Percentiles rank a stretch among this genome's conserved stretches.
Evolutionary conservation across 306 rosid genomes (phyloP).

Genomic region (Oemleria cerasiformis): DNA sequence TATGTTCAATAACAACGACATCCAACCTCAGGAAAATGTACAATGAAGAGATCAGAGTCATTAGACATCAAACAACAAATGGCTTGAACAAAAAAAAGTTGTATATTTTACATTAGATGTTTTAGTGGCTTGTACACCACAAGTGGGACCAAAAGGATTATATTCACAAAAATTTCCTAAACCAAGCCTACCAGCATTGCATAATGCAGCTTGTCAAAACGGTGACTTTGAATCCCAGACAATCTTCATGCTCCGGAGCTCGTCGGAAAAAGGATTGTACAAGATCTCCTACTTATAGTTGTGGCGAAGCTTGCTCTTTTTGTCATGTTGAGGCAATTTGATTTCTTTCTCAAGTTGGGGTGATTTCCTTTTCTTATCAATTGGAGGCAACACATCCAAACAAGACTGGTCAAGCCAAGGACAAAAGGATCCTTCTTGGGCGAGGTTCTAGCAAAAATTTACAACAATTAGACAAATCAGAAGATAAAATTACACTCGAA

Average conservation of each 20-base stretch:
- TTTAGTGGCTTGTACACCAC: background rate
- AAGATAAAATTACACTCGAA: background rate
- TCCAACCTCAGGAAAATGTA: slow-evolving; percentile 37
- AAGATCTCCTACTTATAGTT: slow-evolving; percentile 9
- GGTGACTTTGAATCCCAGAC: background rate
- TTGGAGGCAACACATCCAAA: slow-evolving; percentile 28
- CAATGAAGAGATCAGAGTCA: background rate
- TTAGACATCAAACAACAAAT: background rate
- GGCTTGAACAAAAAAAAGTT: background rate
- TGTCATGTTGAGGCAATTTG: background rate
- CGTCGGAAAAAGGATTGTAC: background rate
- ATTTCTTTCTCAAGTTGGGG: too few relatives aligned
- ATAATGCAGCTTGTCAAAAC: background rate
- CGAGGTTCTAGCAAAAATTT: slow-evolving; percentile 40
- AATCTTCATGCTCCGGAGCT: background rate
- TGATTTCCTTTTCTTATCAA: background rate
- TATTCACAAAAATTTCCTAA: background rate
- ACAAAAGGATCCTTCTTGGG: slow-evolving; percentile 37
- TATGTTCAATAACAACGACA: slow-evolving; percentile 55
- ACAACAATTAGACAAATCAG: slow-evolving; percentile 22
- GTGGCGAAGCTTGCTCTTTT: background rate
- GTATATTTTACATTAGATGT: background rate
- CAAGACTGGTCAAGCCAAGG: slow-evolving; percentile 66
- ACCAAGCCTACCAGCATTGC: slow-evolving; percentile 3
- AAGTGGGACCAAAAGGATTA: background rate